A percentile compares a stretch with the other conserved stretches of the same genome.
These are phyloP conservation scores for Colletotrichum falcatum DNA, from an alignment of 2,329 filamentous ascomycete genomes.

Conservation along the genomic window DNA sequence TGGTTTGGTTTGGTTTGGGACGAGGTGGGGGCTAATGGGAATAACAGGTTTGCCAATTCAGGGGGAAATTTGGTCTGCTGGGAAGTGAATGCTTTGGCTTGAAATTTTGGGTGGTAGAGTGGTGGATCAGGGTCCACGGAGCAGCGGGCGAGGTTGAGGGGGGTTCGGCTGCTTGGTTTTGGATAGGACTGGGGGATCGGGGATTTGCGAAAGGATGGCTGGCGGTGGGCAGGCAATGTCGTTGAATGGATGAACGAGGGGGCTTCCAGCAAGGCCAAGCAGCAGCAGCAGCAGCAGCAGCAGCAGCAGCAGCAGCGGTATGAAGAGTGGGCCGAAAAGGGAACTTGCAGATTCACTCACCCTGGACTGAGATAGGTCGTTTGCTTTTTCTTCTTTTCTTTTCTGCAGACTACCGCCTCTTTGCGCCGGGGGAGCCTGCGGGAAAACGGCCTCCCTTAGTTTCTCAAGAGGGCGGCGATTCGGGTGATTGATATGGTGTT, in stretches of 20 bases:
- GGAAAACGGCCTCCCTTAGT: background rate
- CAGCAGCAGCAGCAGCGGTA: constrained; percentile 10
- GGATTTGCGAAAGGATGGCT: constrained; percentile 10
- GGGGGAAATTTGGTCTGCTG: constrained; percentile 40
- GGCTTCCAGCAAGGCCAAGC: constrained; percentile 17
- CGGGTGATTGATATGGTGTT: constrained; percentile 4
- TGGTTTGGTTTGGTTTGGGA: constrained; percentile 10
- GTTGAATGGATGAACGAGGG: constrained; percentile 25
- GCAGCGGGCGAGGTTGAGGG: constrained; percentile 25
- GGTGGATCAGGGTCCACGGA: constrained; percentile 40
- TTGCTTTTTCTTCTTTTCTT: constrained; percentile 21
- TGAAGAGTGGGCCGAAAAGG: constrained; percentile 33
- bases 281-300: constrained; percentile 4
- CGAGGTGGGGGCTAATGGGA: constrained; percentile 18
- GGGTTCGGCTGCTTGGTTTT: constrained; percentile 36
- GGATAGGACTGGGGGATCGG: constrained; percentile 19
- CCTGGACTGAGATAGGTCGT: constrained; percentile 1
- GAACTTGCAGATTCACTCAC: constrained; percentile 31
- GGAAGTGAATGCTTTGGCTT: constrained; percentile 32
- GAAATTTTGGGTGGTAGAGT: constrained; percentile 32
- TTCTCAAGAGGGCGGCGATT: background rate
- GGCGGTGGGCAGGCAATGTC: constrained; percentile 25
- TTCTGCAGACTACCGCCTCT: background rate
- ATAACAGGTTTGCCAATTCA: constrained; percentile 39
- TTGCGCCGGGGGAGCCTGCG: constrained; percentile 3